These are phyloP conservation scores for Datisca glomerata DNA, from an alignment of 306 rosid genomes.

Conservation along the genomic window DNA sequence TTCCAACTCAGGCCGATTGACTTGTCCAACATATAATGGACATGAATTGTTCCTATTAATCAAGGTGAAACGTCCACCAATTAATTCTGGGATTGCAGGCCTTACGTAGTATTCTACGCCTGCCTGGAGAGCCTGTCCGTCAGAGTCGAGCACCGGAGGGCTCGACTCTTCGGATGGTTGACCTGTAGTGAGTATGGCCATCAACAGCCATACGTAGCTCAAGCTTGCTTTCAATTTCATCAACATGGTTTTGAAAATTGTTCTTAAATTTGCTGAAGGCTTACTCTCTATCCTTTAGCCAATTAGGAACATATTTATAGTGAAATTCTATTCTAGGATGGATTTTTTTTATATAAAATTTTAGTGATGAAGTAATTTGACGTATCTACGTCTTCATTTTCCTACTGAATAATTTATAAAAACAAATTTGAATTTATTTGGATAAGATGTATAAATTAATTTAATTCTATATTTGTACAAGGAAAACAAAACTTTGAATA, in stretches of 20 bases:
- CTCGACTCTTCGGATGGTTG: conserved; percentile 4
- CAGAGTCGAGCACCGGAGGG: conserved; percentile 30
- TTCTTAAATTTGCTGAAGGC: no score
- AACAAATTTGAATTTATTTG: no score
- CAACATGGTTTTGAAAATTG: background rate
- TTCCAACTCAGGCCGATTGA: conserved; percentile 10
- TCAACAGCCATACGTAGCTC: conserved; percentile 13
- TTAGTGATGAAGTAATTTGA: no score
- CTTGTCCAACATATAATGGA: conserved; percentile 34
- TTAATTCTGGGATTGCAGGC: conserved; percentile 48
- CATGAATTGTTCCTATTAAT: conserved; percentile 17
- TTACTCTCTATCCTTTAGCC: background rate
- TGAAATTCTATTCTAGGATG: no score
- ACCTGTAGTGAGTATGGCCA: conserved; percentile 15
- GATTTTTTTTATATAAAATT: no score
- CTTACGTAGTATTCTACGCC: conserved; percentile 41
- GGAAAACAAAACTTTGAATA: no score
- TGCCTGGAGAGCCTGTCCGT: conserved; percentile 23
- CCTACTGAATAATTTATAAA: no score
- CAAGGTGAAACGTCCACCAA: conserved; percentile 44
- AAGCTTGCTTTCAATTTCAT: conserved; percentile 4
- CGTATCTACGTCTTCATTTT: no score
- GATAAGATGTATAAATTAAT: no score
- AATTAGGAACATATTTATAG: background rate
- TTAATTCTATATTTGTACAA: no score